These are phyloP conservation scores for Rhexocercosporidium sp. DNA, from an alignment of 2,329 filamentous ascomycete genomes.

Conservation along the genomic window DNA sequence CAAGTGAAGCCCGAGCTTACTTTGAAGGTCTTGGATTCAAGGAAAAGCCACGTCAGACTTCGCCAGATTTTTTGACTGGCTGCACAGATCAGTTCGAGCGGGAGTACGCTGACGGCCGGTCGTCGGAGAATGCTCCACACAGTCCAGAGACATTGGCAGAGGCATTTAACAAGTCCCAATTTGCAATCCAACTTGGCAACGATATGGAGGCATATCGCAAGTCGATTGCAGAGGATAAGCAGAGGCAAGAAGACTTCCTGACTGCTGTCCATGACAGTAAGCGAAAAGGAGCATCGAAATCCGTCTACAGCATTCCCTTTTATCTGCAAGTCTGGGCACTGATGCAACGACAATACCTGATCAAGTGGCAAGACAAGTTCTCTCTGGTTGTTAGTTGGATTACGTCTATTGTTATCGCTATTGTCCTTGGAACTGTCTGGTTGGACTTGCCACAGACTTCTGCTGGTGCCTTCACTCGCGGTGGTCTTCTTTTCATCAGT, in stretches of 20 bases:
- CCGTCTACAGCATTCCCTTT: slow-evolving; percentile 84
- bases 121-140: slow-evolving; percentile 69
- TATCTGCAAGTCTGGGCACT: slow-evolving; percentile 82
- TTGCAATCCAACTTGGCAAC: slow-evolving; percentile 58
- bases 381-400: slow-evolving; percentile 76
- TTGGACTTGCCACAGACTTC: slow-evolving; percentile 69
- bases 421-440: slow-evolving; percentile 82
- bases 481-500: slow-evolving; percentile 80
- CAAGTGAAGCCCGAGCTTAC: slow-evolving; percentile 65
- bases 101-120: slow-evolving; percentile 72
- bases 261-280: slow-evolving; percentile 79
- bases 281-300: slow-evolving; percentile 71
- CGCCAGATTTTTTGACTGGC: slow-evolving; percentile 78
- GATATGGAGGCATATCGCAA: slow-evolving; percentile 75
- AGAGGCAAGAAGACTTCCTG: slow-evolving; percentile 77
- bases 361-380: slow-evolving; percentile 87
- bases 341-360: slow-evolving; percentile 81
- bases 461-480: slow-evolving; percentile 78
- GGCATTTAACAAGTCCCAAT: slow-evolving; percentile 71
- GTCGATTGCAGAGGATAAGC: slow-evolving; percentile 66
- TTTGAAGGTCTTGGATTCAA: slow-evolving; percentile 69
- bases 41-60: slow-evolving; percentile 63
- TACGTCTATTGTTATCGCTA: slow-evolving; percentile 73
- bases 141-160: slow-evolving; percentile 68
- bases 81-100: slow-evolving; percentile 84